Evolutionary conservation across 2,329 filamentous ascomycete species (phyloP).

Genomic region (Lizonia empirigonia): DNA sequence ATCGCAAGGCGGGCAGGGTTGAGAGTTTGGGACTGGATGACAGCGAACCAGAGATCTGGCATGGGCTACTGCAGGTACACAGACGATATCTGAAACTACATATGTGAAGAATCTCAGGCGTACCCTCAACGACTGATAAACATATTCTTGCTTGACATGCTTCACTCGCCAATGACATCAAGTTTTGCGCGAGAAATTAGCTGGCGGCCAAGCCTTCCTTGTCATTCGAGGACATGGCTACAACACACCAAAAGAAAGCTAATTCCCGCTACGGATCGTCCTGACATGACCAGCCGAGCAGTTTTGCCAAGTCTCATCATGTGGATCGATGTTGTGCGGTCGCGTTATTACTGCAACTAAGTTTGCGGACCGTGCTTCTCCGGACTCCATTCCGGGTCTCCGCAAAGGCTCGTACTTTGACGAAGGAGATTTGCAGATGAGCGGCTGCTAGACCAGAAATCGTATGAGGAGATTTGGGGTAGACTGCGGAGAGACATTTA

Average conservation of each 20-base stretch:
- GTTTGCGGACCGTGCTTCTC: constrained; percentile 11
- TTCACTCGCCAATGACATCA: neutral
- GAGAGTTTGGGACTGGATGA: neutral
- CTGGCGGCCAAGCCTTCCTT: neutral
- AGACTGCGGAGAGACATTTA: constrained; percentile 20
- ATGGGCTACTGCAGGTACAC: constrained; percentile 10
- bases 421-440: neutral
- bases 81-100: neutral
- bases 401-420: neutral
- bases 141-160: neutral
- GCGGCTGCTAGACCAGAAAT: neutral
- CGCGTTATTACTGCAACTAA: constrained; percentile 2
- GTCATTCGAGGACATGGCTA: neutral
- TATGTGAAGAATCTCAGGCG: neutral
- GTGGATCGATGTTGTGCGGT: constrained; percentile 5
- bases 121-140: neutral
- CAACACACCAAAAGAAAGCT: neutral
- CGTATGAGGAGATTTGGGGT: constrained; percentile 23
- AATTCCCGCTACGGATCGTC: neutral
- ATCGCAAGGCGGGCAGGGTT: neutral
- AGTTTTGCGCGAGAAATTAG: neutral
- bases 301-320: neutral
- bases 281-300: neutral
- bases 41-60: neutral
- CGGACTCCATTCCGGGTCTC: constrained; percentile 14